Percentiles rank a stretch among this genome's conserved stretches.
Conservation (phyloP, 805 yeast genomes). For the Schizosaccharomyces lindneri region DNA sequence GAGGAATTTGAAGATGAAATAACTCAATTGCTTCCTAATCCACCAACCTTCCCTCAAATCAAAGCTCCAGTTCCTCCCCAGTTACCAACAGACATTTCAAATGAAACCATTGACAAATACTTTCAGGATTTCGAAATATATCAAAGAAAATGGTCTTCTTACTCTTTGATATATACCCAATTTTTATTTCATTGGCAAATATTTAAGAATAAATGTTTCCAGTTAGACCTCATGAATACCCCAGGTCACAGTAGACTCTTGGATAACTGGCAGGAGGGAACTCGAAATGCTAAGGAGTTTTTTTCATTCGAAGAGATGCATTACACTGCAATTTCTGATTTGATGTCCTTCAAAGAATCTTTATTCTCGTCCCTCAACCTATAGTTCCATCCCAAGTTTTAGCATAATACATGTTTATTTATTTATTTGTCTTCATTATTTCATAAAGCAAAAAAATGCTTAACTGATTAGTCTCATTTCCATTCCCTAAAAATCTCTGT, state of each 20-base stretch:
- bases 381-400: not conserved
- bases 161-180: not conserved
- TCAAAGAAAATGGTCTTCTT: not conserved
- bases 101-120: not conserved
- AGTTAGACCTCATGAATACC: not conserved
- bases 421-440: no score
- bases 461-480: no score
- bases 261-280: not conserved
- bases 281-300: not conserved
- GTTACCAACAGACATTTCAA: not conserved
- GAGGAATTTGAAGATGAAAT: not conserved
- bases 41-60: not conserved
- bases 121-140: not conserved
- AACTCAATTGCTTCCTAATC: not conserved
- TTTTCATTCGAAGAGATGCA: not conserved
- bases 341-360: not conserved
- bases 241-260: not conserved
- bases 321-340: not conserved
- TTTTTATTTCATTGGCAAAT: not conserved
- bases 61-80: not conserved
- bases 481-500: no score
- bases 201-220: not conserved
- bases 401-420: no score
- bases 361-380: not conserved
- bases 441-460: no score